phyloP scores from a whole-genome alignment of 2,329 filamentous ascomycete species.

The Clonostachys solani region DNA sequence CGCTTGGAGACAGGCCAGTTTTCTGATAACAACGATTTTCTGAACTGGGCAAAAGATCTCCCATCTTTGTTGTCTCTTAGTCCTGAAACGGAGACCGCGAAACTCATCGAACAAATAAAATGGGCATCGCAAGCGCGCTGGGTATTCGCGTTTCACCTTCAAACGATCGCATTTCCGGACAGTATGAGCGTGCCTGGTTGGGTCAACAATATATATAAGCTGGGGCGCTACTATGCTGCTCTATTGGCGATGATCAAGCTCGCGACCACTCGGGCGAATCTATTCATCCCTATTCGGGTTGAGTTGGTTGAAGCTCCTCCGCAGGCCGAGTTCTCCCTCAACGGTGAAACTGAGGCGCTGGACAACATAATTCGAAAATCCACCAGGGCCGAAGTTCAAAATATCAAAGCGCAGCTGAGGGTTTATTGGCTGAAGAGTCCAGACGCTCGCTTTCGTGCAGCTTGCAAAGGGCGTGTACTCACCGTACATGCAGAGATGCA shows the following conservation, averaged over 20 bases:
- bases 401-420: too few relatives aligned
- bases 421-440: too few relatives aligned
- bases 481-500: not conserved
- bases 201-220: not conserved
- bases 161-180: not conserved
- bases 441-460: too few relatives aligned
- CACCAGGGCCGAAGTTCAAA: too few relatives aligned
- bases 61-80: not conserved
- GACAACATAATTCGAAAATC: too few relatives aligned
- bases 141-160: not conserved
- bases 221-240: not conserved
- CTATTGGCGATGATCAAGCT: not conserved
- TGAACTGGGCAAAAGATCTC: not conserved
- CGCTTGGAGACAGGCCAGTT: too few relatives aligned
- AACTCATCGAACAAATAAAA: not conserved
- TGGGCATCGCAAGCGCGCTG: not conserved
- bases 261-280: not conserved
- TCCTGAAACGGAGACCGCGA: not conserved
- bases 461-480: not conserved
- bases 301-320: not conserved
- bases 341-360: not conserved
- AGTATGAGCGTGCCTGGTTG: not conserved
- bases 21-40: too few relatives aligned
- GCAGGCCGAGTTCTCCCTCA: not conserved
- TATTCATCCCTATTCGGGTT: not conserved